Base-by-base conservation (phyloP, 371 early-diverging fungal genomes). In the Phascolomyces articulosus region DNA sequence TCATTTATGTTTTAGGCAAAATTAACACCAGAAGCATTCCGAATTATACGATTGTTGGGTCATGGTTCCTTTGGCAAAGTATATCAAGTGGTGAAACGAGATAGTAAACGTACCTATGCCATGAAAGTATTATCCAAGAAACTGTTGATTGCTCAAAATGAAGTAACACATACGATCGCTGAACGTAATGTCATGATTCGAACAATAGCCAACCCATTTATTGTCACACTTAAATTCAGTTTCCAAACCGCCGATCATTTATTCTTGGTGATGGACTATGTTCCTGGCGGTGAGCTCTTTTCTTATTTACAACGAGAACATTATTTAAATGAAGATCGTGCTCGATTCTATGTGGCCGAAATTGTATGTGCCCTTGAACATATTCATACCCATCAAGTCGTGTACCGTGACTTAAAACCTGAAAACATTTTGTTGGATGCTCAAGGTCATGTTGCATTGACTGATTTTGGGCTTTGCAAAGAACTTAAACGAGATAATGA, bases 61-160 rank as follows among this genome's bases (percentile, higher is more conserved):
- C 89, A 86, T 65, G 95, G 94, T 6, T 84, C 84, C 27, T 93
- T 92, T 74, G 94, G 94, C 40, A 94, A 93, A 65, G 94, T 96
- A 6, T 83, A 91, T 34, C 89, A 93, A 53, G 92, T 91, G 38
- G 77, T 89, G 27, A 89, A 95, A 62, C 86, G 84, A 54, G 90
- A 92, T 66, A 90, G 90, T 3, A 85, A 81, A 40, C 77, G 90
- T 31, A 86, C 92, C 23, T 91, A 93, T 58, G 95, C 95, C 4
- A 90, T 96, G 87, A 96, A 96, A 69, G 87, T 93, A 7, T 75
- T 93, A 57, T 89, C 83, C 51, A 93, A 96, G 69, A 82, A 85
- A 44, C 85, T 86, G 49, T 83, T 95, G 71, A 82, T 92, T 26
- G 88, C 87, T 57, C 81, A 82, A 31, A 85, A 90, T 53, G 93